phyloP scores from a whole-genome alignment of 2,329 filamentous ascomycete genomes.

The Diaporthe vexans region DNA sequence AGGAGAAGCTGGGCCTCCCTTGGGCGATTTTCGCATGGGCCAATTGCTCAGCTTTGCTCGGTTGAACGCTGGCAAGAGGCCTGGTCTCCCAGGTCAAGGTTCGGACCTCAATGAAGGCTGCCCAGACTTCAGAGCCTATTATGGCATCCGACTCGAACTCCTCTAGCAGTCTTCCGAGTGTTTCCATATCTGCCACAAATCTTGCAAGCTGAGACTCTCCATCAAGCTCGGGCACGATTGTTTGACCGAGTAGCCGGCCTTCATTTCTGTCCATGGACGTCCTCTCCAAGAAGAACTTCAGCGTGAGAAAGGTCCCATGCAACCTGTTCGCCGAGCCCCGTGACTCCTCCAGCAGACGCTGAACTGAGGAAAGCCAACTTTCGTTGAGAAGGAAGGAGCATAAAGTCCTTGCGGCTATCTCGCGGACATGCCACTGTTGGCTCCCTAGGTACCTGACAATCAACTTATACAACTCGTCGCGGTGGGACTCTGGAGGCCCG shows the following conservation, averaged over 20 bases:
- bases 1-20: conserved; percentile 3
- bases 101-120: conserved; percentile 61
- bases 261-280: conserved; percentile 52
- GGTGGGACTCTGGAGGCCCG: conserved; percentile 71
- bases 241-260: conserved; percentile 26
- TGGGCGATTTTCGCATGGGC: neutral
- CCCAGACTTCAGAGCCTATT: conserved; percentile 57
- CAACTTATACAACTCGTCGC: conserved; percentile 67
- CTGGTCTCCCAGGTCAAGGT: conserved; percentile 57
- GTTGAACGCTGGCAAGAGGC: conserved; percentile 32
- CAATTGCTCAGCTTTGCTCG: conserved; percentile 1
- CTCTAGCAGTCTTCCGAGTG: conserved; percentile 33
- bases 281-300: conserved; percentile 70
- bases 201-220: neutral
- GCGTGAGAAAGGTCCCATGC: conserved; percentile 70
- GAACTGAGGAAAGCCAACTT: conserved; percentile 61
- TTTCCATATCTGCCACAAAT: conserved; percentile 22
- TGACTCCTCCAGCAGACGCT: conserved; percentile 52
- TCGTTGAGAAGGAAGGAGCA: conserved; percentile 71
- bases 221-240: neutral
- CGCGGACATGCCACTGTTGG: conserved; percentile 83
- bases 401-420: conserved; percentile 82
- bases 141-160: conserved; percentile 19
- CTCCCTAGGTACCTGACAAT: conserved; percentile 76
- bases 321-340: conserved; percentile 62